Percentiles rank a stretch among this genome's conserved stretches.
Conservation (phyloP, 768 basidiomycete species). For the Xanthoconium stramineum region DNA sequence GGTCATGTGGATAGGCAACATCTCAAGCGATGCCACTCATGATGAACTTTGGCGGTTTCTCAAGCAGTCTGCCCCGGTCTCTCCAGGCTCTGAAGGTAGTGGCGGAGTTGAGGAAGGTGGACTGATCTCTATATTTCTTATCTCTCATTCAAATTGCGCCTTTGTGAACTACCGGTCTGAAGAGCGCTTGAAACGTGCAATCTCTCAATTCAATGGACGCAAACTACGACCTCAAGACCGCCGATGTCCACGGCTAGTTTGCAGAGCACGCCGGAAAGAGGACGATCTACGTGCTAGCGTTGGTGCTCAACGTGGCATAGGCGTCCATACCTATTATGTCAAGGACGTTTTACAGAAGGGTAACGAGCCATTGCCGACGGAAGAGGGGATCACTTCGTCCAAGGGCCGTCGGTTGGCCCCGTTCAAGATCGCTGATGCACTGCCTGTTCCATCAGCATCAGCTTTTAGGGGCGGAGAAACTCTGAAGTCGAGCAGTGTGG, state of each 20-base stretch:
- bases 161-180: conserved; percentile 85
- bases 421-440: not conserved
- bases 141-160: conserved; percentile 91
- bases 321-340: conserved; percentile 83
- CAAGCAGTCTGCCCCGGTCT: conserved; percentile 34
- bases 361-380: conserved; percentile 14
- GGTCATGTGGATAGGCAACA: conserved; percentile 98
- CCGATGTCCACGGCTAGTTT: conserved; percentile 75
- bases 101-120: conserved; percentile 37
- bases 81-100: not conserved
- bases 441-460: conserved; percentile 31
- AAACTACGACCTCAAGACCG: conserved; percentile 67
- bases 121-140: conserved; percentile 85
- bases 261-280: conserved; percentile 73
- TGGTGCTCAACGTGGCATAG: conserved; percentile 83
- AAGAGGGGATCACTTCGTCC: not conserved
- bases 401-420: not conserved
- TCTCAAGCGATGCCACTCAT: conserved; percentile 76
- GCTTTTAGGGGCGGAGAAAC: conserved; percentile 40
- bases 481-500: not conserved
- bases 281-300: conserved; percentile 90
- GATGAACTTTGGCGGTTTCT: conserved; percentile 89
- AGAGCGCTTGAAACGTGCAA: conserved; percentile 59
- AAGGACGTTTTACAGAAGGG: conserved; percentile 52
- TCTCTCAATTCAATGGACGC: conserved; percentile 67